Base-by-base conservation (phyloP, 2,329 filamentous ascomycete species). In the Cercospora sesami region DNA sequence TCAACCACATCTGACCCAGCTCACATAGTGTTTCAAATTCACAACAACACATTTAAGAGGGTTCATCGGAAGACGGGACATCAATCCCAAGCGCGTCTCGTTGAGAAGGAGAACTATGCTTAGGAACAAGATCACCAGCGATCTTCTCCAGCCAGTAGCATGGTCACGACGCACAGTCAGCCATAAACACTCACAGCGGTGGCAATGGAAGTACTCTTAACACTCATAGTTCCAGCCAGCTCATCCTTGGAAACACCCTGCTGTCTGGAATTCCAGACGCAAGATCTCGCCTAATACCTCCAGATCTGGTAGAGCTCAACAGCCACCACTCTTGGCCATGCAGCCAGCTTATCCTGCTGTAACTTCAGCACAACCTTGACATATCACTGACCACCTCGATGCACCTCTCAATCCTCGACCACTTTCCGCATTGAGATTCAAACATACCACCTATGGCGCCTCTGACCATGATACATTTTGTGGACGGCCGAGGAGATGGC, bases 351-450 rank as follows among this genome's bases (percentile, higher is more conserved):
- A 53, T 28, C 48, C 48, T 53, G 48, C 48, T 28, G 48, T 53
- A 53, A 23, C 48, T 53, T 23, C 48, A 53, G 48, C 21, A 53
- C 21, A 23, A 23, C 48, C 48, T 53, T 53, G 48, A 23, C 48
- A 53, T 53, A 53, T 53, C 48, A 53, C 48, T 53, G 48, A 53
- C 23, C 48, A 53, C 48, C 48, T 23, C 48, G 48, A 53, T 28
- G 16, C 48, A 53, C 5, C 48, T 28, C 21, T 28, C 48, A 26
- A 48, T 48, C 23, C 18, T 53, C 48, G 12, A 53, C 48, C 21
- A 53, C 48, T 53, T 53, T 23, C 48, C 48, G 48, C 18, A 53
- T 53, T 53, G 48, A 28, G 48, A 23, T 23, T 53, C 48, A 28
- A 26, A 53, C 48, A 53, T 16, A 53, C 21, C 48, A 53, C 48